Evolutionary conservation across 2,329 filamentous ascomycete genomes (phyloP).

Genomic region (Aspergillus costaricaensis): DNA sequence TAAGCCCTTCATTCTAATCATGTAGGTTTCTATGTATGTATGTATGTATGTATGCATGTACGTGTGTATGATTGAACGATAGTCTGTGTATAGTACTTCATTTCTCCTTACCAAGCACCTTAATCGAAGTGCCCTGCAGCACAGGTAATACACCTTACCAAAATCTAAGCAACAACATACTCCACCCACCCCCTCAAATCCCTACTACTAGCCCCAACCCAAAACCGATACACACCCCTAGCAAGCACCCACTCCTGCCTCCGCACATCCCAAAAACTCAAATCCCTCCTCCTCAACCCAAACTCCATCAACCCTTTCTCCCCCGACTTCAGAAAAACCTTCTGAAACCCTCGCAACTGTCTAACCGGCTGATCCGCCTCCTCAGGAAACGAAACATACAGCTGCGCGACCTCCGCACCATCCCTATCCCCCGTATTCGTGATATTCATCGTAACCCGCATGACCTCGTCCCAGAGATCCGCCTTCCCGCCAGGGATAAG

Average conservation of each 20-base stretch:
- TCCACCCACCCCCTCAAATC: not conserved
- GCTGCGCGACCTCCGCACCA: slow-evolving; percentile 72
- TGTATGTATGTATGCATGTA: too few species aligned
- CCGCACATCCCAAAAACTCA: slow-evolving; percentile 64
- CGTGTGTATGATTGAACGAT: not conserved
- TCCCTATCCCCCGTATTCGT: slow-evolving; percentile 67
- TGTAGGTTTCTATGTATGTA: too few species aligned
- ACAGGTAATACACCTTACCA: too few species aligned
- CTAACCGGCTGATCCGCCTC: slow-evolving; percentile 40
- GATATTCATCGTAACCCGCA: slow-evolving; percentile 57
- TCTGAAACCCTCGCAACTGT: slow-evolving; percentile 65
- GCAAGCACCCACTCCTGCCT: slow-evolving; percentile 58
- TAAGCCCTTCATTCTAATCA: too few species aligned
- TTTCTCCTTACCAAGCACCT: too few species aligned
- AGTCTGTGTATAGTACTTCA: not conserved
- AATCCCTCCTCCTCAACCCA: slow-evolving; percentile 57
- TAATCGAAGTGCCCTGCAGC: too few species aligned
- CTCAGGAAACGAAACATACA: slow-evolving; percentile 31
- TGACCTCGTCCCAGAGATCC: slow-evolving; percentile 18
- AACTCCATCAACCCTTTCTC: slow-evolving; percentile 53
- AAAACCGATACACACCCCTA: not conserved
- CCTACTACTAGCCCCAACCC: slow-evolving; percentile 5
- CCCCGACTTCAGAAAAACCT: slow-evolving; percentile 54
- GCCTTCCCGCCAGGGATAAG: slow-evolving; percentile 48
- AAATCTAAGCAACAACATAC: too few species aligned